Base-by-base conservation (phyloP, 2,329 filamentous ascomycete species). In the Didymella glomerata region DNA sequence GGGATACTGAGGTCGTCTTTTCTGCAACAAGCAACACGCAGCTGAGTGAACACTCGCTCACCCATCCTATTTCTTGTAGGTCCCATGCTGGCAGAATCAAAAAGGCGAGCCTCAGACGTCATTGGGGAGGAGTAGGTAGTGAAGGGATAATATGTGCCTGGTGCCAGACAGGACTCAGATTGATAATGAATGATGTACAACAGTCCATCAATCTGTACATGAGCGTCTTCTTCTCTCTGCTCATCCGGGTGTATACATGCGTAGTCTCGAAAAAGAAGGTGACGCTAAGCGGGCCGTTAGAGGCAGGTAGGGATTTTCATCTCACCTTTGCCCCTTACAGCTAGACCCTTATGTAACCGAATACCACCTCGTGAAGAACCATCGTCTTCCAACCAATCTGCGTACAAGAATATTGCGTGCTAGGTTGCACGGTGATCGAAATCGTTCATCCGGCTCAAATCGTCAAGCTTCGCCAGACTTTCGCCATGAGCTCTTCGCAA, bases 331-430 rank as follows among this genome's bases (percentile, higher is more conserved):
- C 49, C 40, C 30, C 2, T 16, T 18, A n/a, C 2, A 53, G 55
- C 40, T 58, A 58, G 55, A 13, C 20, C n/a, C 20, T 54, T 54
- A 49, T 44, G 22, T 20, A 27, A 45, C 44, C 25, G n/a, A 46
- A 58, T 61, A 48, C 46, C 28, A 61, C 61, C 47, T 48, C 57
- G 38, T 27, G 14, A 36, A 48, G 38, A 44, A 48, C 27, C 20
- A 22, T 41, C 57, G 24, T 24, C 28, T n/a, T 49, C 38, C 50
- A 53, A 41, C 67, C 67, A 69, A 69, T 69, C 65, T 57, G 22
- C 32, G 38, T 18, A 30, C 54, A 47, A 40, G 8, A 30, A 69
- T 49, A 69, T 69, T 61, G 54, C 65, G 67, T 69, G 67, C 67
- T 69, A 48, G 25, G 60, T 67, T 63, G 42, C 63, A 62, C 30